These are phyloP conservation scores for Strobilomyces confusus DNA, from an alignment of 768 basidiomycete genomes.

Conservation along the genomic window DNA sequence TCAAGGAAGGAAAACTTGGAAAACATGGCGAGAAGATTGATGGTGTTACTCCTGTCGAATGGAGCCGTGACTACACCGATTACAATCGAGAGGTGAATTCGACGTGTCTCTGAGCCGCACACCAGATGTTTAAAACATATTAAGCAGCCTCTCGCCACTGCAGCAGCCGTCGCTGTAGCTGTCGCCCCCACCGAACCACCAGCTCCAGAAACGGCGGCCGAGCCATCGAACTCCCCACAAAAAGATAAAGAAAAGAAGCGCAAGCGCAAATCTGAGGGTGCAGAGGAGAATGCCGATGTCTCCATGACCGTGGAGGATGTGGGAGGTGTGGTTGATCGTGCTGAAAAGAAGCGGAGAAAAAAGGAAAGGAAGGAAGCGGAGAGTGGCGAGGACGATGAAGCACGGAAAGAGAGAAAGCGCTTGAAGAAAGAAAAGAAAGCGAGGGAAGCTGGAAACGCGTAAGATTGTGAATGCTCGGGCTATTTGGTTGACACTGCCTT, in stretches of 20 bases:
- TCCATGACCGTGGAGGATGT: slow-evolving; percentile 36
- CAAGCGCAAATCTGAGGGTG: slow-evolving; percentile 69
- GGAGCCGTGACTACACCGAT: slow-evolving; percentile 93
- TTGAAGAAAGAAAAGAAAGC: slow-evolving; percentile 69
- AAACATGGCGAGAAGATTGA: slow-evolving; percentile 90
- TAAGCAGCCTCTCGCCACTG: slow-evolving; percentile 40
- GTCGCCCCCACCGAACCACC: slow-evolving; percentile 22
- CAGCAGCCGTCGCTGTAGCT: slow-evolving; percentile 20
- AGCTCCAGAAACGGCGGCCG: slow-evolving; percentile 29
- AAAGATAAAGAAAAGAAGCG: slow-evolving; percentile 79
- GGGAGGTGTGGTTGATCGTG: slow-evolving; percentile 44
- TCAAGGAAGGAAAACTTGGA: slow-evolving; percentile 95
- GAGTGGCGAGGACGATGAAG: slow-evolving; percentile 51
- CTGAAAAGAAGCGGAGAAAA: slow-evolving; percentile 49
- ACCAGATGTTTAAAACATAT: slow-evolving; percentile 8
- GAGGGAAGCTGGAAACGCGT: slow-evolving; percentile 35
- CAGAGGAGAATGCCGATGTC: slow-evolving; percentile 40
- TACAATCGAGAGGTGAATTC: slow-evolving; percentile 67
- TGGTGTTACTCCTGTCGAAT: slow-evolving; percentile 83
- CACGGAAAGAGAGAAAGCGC: slow-evolving; percentile 57
- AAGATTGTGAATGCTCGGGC: not conserved
- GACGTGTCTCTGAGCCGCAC: not conserved
- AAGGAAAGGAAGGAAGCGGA: slow-evolving; percentile 47
- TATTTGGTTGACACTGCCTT: not conserved
- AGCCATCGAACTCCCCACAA: slow-evolving; percentile 34